Evolutionary conservation across 768 basidiomycete species (phyloP).

Genomic region (Gautieria morchelliformis): DNA sequence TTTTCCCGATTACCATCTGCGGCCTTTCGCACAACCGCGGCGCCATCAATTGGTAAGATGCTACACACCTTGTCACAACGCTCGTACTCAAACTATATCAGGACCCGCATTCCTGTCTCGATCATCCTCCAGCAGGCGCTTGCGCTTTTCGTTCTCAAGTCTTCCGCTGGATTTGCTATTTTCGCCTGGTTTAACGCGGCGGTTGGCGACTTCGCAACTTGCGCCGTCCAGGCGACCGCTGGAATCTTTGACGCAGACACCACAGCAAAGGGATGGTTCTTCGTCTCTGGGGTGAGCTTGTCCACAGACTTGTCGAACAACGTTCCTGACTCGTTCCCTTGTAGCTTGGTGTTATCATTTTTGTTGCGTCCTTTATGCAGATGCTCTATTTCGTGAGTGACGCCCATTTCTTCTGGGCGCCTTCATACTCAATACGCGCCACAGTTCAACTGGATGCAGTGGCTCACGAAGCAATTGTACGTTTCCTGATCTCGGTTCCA

Average conservation of each 20-base stretch:
- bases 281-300: conserved; percentile 3
- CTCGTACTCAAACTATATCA: neutral
- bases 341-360: conserved; percentile 4
- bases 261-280: conserved; percentile 4
- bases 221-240: neutral
- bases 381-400: conserved; percentile 7
- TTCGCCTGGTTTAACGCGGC: conserved; percentile 1
- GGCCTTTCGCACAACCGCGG: neutral
- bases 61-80: no score
- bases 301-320: no score
- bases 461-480: conserved; percentile 9
- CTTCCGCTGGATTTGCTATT: neutral
- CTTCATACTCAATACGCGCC: neutral
- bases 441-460: conserved; percentile 9
- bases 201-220: neutral
- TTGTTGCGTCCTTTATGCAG: conserved; percentile 3
- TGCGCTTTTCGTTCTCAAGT: conserved; percentile 1
- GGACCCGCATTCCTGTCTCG: neutral
- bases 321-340: neutral
- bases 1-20: neutral
- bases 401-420: neutral
- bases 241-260: conserved; percentile 2
- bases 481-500: neutral
- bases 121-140: conserved; percentile 9
- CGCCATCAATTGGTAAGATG: neutral